Base-by-base conservation (phyloP, 2,329 filamentous ascomycete genomes). In the Cercospora sesami region DNA sequence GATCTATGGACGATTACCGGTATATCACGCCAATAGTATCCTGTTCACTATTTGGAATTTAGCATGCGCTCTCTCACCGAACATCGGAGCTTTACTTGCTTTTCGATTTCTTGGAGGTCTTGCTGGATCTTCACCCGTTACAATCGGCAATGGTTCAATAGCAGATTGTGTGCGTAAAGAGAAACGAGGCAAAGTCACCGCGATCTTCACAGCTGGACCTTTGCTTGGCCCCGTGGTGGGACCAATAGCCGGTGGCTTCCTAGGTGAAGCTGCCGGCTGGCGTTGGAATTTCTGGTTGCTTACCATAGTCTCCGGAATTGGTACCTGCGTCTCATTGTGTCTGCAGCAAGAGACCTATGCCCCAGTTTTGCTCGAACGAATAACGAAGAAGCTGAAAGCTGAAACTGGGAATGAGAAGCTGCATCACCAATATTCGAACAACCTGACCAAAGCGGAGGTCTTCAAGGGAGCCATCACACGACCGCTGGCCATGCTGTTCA, bases 251-350 rank as follows among this genome's bases (percentile, higher is more conserved):
- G 85, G 85, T 5, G 84, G 83, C 0, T 86, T 84, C 64, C 75
- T 86, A 0, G 80, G 80, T 0, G 76, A 82, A 39, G 80, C 79
- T 5, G 77, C 78, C 18, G 82, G 81, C 62, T 91, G 89, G 89
- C 86, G 85, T 78, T 90, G 88, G 83, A 86, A 90, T 1, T 90
- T 90, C 76, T 63, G 26, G 42, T n/a, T 51, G 4, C 75, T 82
- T 94, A 10, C 94, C 95, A 75, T 77, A 94, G 80, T 84, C 51
- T 69, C 60, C 9, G 69, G 60, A 23, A 55, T 69, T 21, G 57
- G 36, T 12, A 69, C 79, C 7, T 72, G 82, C 53, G 61, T 77
- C 1, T 72, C 78, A n/a, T 69, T 82, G 33, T 65, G 81, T 57
- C 73, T 83, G 65, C 75, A 80, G 66, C 75, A 75, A 51, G 84